Conservation (phyloP, 2,329 filamentous ascomycete genomes). For the Thelonectria olida region DNA sequence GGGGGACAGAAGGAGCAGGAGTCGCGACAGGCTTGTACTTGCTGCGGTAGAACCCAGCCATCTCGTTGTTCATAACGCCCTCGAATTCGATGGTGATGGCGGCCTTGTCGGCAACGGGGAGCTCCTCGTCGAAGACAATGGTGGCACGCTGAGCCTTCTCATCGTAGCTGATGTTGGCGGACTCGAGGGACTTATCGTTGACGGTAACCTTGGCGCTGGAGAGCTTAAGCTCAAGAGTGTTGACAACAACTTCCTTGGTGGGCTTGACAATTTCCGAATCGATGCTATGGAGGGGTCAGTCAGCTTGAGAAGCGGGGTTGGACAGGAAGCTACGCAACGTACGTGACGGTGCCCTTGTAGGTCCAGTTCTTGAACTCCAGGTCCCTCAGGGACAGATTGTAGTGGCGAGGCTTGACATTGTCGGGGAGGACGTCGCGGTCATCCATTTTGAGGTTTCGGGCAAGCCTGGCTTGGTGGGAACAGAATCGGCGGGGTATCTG, state of each 20-base stretch:
- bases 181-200: slow-evolving; percentile 65
- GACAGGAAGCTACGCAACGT: slow-evolving; percentile 36
- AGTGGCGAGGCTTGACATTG: slow-evolving; percentile 83
- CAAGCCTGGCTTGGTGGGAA: slow-evolving; percentile 48
- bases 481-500: slow-evolving; percentile 44
- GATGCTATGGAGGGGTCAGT: slow-evolving; percentile 62
- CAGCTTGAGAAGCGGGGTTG: slow-evolving; percentile 4
- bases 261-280: slow-evolving; percentile 75
- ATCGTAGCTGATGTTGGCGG: slow-evolving; percentile 80
- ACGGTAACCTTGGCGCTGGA: slow-evolving; percentile 69
- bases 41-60: slow-evolving; percentile 93
- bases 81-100: slow-evolving; percentile 77
- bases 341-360: slow-evolving; percentile 83
- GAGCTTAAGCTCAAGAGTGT: slow-evolving; percentile 85
- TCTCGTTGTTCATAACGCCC: slow-evolving; percentile 86
- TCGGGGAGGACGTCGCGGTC: slow-evolving; percentile 71
- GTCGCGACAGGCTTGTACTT: slow-evolving; percentile 87
- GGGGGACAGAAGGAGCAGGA: slow-evolving; percentile 80
- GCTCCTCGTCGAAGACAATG: slow-evolving; percentile 76
- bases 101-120: slow-evolving; percentile 74
- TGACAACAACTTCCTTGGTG: slow-evolving; percentile 82
- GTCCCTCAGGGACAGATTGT: slow-evolving; percentile 82
- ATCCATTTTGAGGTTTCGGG: slow-evolving; percentile 54
- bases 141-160: slow-evolving; percentile 84
- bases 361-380: slow-evolving; percentile 79